Conservation (phyloP, 495 filamentous ascomycete genomes). For the Platismatia glauca region DNA sequence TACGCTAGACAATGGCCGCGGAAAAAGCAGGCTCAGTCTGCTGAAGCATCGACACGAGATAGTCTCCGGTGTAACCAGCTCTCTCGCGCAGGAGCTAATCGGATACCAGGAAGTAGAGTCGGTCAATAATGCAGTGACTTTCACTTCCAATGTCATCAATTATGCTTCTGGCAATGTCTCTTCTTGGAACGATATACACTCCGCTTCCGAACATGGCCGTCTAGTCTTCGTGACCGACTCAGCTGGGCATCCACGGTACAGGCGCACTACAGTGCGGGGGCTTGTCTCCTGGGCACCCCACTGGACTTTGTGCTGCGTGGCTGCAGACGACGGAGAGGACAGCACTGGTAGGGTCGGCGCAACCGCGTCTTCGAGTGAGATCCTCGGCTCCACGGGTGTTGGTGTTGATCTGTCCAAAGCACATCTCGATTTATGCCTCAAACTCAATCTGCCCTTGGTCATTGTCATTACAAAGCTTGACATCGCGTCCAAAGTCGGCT, state of each 20-base stretch:
- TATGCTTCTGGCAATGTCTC: slow-evolving; percentile 79
- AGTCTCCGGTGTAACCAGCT: slow-evolving; percentile 82
- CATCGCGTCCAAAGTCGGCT: slow-evolving; percentile 59
- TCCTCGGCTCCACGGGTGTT: slow-evolving; percentile 40
- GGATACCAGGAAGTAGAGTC: slow-evolving; percentile 51
- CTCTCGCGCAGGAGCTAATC: slow-evolving; percentile 83
- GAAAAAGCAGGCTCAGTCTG: slow-evolving; percentile 75
- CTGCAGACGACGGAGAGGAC: slow-evolving; percentile 62
- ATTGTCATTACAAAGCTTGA: slow-evolving; percentile 89
- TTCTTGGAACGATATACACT: slow-evolving; percentile 90
- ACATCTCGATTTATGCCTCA: slow-evolving; percentile 80
- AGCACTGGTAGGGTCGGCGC: slow-evolving; percentile 30
- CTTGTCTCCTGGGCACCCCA: slow-evolving; percentile 95
- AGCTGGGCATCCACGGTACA: slow-evolving; percentile 78
- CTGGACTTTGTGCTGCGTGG: slow-evolving; percentile 81
- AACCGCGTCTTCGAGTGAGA: slow-evolving; percentile 35
- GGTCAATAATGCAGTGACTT: slow-evolving; percentile 14
- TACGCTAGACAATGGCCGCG: slow-evolving; percentile 82
- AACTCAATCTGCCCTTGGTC: slow-evolving; percentile 62
- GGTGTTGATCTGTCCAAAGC: slow-evolving; percentile 64
- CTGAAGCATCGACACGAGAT: slow-evolving; percentile 95
- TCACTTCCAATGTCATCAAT: slow-evolving; percentile 59
- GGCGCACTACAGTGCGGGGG: slow-evolving; percentile 76
- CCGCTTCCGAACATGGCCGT: slow-evolving; percentile 59
- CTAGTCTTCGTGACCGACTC: slow-evolving; percentile 84